phyloP scores from a whole-genome alignment of 108 stramenopile genomes.

The Discostella stelligeroides region DNA sequence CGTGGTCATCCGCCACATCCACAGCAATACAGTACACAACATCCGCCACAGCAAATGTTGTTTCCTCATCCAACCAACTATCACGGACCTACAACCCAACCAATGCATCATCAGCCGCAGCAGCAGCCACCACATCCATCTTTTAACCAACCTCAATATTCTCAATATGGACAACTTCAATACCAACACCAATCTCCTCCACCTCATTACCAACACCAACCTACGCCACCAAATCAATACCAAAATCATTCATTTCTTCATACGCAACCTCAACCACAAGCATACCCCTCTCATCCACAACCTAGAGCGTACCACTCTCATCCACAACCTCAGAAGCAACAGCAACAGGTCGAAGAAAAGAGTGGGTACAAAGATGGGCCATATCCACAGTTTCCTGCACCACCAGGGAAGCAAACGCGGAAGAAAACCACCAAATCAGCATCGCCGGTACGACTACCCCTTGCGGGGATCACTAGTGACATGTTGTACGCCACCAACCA shows the following conservation, averaged over 20 bases:
- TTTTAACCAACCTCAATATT: neutral
- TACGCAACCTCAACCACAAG: too few species aligned
- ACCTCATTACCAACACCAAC: too few species aligned
- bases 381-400: neutral
- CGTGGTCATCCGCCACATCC: constrained; percentile 17
- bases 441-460: constrained; percentile 3
- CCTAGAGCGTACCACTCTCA: too few species aligned
- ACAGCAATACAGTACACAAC: neutral
- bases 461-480: constrained; percentile 12
- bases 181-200: constrained; percentile 27
- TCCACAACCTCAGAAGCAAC: constrained; percentile 31
- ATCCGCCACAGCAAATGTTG: constrained; percentile 1
- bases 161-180: constrained; percentile 16
- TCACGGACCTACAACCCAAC: constrained; percentile 4
- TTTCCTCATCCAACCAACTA: neutral
- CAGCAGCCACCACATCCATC: too few species aligned
- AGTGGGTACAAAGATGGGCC: too few species aligned
- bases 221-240: too few species aligned
- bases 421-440: constrained; percentile 2
- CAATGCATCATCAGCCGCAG: too few species aligned
- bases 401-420: neutral
- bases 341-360: too few species aligned
- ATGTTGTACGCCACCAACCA: constrained; percentile 12
- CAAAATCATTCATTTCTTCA: too few species aligned
- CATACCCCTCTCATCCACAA: too few species aligned